Conservation (phyloP, 495 filamentous ascomycete species). For the Aspergillus leporis region DNA sequence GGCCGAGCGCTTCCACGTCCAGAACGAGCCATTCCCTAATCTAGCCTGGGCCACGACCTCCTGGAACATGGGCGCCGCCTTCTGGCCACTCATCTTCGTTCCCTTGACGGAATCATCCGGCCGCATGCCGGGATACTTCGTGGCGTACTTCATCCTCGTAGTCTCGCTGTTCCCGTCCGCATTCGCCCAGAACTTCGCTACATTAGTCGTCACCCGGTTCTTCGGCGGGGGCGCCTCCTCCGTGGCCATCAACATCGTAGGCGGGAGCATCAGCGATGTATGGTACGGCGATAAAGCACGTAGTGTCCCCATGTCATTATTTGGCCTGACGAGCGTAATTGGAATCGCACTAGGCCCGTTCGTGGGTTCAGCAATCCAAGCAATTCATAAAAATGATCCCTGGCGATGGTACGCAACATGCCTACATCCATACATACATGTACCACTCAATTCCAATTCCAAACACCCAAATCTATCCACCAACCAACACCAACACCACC, state of each 20-base stretch:
- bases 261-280: constrained; percentile 47
- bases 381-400: constrained; percentile 34
- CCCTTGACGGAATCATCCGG: constrained; percentile 24
- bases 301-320: constrained; percentile 46
- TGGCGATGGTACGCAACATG: constrained; percentile 44
- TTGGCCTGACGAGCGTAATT: constrained; percentile 42
- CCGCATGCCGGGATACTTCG: neutral
- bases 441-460: no score
- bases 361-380: constrained; percentile 41
- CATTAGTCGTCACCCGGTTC: constrained; percentile 49
- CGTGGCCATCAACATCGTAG: constrained; percentile 48
- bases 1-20: constrained; percentile 38
- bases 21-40: constrained; percentile 45
- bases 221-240: constrained; percentile 51
- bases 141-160: neutral
- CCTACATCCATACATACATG: no score
- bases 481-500: neutral
- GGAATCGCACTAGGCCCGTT: constrained; percentile 53
- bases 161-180: neutral
- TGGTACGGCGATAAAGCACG: constrained; percentile 41
- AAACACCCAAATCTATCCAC: neutral
- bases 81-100: constrained; percentile 51
- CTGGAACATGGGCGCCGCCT: constrained; percentile 56
- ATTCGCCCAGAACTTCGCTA: constrained; percentile 43
- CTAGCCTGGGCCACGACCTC: constrained; percentile 48